Base-by-base conservation (phyloP, 2,329 filamentous ascomycete genomes). In the Apiospora rasikravindrae region DNA sequence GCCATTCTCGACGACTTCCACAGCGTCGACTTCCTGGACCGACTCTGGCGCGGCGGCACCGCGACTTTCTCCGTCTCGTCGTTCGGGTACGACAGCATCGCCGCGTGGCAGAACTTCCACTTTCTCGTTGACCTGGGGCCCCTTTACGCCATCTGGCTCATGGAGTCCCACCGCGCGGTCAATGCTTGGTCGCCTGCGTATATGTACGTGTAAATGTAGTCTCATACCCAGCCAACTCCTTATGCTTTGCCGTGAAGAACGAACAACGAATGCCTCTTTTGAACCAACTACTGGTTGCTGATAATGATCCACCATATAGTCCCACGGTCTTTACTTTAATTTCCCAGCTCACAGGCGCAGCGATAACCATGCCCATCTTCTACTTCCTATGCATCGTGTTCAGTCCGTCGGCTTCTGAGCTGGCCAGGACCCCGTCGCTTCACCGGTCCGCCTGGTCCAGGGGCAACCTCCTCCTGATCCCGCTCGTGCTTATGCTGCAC, bases 81-180 rank as follows among this genome's bases (percentile, higher is more conserved):
- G 1, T 64, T 78, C 26, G 74, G 72, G 13, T 74, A 71, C 40
- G 77, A 78, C 51, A 10, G 8, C 37, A 24, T 78, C 22, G 57
- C 70, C 69, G 76, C 73, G 72, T 78, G 76, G 76, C 77, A 78
- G 72, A 70, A 75, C 47, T 72, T 77, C 49, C 73, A 72, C 4
- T 78, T 78, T 29, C 67, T 79, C 2, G 72, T 71, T 2, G 76
- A 79, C 67, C 69, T 79, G 0, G 76, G 75, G 4, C 76, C 75
- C 4, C 53, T 78, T 4, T 78, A 76, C 68, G 71, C 73, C 8
- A 53, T 78, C 49, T 77, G 76, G 76, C 53, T 77, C 26, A 24
- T 78, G 47, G 77, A 78, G 64, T 75, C 75, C 0, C 73, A 61
- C 44, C 75, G 76, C 13, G 24, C 47, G 5, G 74, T 66, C 1